These are phyloP conservation scores for Kodamaea hsintzibuensis DNA, from an alignment of 805 yeast species.

Conservation along the genomic window DNA sequence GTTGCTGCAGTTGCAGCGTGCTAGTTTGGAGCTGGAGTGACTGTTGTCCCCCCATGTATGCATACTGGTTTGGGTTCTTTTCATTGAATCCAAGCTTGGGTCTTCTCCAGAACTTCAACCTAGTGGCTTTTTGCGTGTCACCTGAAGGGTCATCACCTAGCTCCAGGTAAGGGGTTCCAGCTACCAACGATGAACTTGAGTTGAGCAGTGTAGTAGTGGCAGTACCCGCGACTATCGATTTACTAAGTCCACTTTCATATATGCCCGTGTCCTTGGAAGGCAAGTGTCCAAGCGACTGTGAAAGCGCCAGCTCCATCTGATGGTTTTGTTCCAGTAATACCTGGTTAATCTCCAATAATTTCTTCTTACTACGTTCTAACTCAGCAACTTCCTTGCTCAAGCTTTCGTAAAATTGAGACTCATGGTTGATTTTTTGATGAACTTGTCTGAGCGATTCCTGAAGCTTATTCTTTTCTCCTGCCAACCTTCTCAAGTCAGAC, in stretches of 20 bases:
- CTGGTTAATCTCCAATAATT: conserved; percentile 34
- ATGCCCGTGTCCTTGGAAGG: neutral
- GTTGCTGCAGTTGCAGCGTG: conserved; percentile 1
- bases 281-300: neutral
- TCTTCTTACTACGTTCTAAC: conserved; percentile 48
- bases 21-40: neutral
- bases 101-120: conserved; percentile 47
- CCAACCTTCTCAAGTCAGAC: conserved; percentile 18
- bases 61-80: conserved; percentile 8
- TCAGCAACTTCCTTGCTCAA: conserved; percentile 52
- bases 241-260: neutral
- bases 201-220: neutral
- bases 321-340: conserved; percentile 24
- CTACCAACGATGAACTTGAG: conserved; percentile 5
- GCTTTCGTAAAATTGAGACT: conserved; percentile 43
- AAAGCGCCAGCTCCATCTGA: conserved; percentile 13
- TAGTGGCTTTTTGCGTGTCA: conserved; percentile 41
- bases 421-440: conserved; percentile 41
- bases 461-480: conserved; percentile 29
- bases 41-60: conserved; percentile 3
- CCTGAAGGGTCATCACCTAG: conserved; percentile 12
- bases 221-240: neutral
- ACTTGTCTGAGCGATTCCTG: conserved; percentile 40
- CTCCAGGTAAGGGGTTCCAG: conserved; percentile 15
- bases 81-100: conserved; percentile 34